phyloP scores from a whole-genome alignment of 257 asterid species.

The Capsicum chinense region DNA sequence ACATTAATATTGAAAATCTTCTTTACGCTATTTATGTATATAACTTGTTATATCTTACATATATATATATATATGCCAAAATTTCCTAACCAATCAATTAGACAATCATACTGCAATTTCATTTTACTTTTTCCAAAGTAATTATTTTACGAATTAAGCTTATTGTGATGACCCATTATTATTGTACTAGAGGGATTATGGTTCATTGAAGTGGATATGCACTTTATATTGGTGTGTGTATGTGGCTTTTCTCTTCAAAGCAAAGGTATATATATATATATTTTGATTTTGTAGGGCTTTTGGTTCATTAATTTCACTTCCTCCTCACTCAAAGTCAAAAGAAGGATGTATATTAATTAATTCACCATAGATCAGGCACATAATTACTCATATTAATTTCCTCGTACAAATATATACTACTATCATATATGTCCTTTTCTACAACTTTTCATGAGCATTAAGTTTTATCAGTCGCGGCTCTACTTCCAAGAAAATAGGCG shows the following conservation, averaged over 20 bases:
- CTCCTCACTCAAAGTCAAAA: slow-evolving; percentile 60
- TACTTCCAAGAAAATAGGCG: too few species aligned
- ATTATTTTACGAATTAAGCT: too few species aligned
- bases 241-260: slow-evolving; percentile 54
- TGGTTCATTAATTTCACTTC: slow-evolving; percentile 49
- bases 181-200: neutral
- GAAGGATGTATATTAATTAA: neutral
- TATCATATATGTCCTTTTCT: slow-evolving; percentile 34
- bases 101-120: neutral
- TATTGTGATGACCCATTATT: neutral
- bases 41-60: neutral
- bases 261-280: slow-evolving; percentile 44
- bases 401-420: neutral
- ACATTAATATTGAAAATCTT: neutral
- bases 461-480: neutral
- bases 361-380: neutral
- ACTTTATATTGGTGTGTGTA: slow-evolving; percentile 31
- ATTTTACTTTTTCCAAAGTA: neutral
- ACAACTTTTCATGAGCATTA: slow-evolving; percentile 43
- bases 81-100: neutral
- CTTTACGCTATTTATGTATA: fast-evolving
- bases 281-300: slow-evolving; percentile 24
- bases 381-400: slow-evolving; percentile 30
- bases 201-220: slow-evolving; percentile 31
- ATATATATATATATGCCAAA: too few species aligned